Evolutionary conservation across 2,329 filamentous ascomycete genomes (phyloP).

Genomic region (Sphaerulina vaccinii): DNA sequence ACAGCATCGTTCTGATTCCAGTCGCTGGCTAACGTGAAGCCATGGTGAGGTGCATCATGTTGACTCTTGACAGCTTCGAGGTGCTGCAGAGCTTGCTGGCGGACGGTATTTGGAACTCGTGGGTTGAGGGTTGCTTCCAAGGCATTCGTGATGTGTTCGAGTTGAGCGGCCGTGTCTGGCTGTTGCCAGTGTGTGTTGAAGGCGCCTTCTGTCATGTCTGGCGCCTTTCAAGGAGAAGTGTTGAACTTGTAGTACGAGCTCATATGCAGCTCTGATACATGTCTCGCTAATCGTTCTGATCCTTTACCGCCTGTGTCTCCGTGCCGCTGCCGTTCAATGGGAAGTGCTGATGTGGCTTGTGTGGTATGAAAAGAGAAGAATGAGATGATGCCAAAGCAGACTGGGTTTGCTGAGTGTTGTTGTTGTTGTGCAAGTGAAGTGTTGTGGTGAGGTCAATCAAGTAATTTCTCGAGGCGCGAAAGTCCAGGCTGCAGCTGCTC

Average conservation of each 20-base stretch:
- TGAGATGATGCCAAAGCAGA: too few species aligned
- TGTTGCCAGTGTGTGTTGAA: conserved; percentile 26
- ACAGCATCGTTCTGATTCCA: conserved; percentile 74
- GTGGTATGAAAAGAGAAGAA: too few species aligned
- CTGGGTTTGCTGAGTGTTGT: too few species aligned
- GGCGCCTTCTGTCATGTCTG: conserved; percentile 15
- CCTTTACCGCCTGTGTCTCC: neutral
- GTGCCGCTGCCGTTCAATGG: conserved; percentile 2
- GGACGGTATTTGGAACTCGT: conserved; percentile 74
- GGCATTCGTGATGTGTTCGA: conserved; percentile 75
- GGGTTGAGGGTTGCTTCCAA: conserved; percentile 85
- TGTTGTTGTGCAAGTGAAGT: neutral
- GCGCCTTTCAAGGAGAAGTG: neutral
- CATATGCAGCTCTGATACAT: conserved; percentile 6
- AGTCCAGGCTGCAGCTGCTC: neutral
- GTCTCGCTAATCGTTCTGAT: neutral
- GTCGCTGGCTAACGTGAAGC: conserved; percentile 78
- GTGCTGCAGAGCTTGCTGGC: conserved; percentile 78
- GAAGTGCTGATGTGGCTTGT: too few species aligned
- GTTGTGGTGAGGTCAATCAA: neutral
- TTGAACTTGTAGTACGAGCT: conserved; percentile 1
- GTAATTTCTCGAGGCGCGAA: too few species aligned
- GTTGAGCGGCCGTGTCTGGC: conserved; percentile 27
- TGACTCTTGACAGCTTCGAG: conserved; percentile 82
- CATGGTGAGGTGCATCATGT: conserved; percentile 76